A percentile compares a stretch with the other conserved stretches of the same genome.
phyloP scores from a whole-genome alignment of 2,329 filamentous ascomycete species.

The Neofusicoccum sp. region DNA sequence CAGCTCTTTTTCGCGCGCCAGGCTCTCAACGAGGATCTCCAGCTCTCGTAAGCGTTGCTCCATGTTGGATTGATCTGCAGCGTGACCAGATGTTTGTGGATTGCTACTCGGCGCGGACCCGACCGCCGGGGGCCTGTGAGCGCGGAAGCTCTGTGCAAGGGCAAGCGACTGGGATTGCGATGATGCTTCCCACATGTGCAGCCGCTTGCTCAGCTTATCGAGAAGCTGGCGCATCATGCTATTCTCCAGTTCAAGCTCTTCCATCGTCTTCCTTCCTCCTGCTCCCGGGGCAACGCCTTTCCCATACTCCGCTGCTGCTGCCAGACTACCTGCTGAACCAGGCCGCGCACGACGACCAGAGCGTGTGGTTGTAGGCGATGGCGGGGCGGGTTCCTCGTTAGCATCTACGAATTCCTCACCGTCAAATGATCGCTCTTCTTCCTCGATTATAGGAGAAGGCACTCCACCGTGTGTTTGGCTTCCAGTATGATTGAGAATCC shows the following conservation, averaged over 20 bases:
- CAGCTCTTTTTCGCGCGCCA: constrained; percentile 60
- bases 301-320: constrained; percentile 22
- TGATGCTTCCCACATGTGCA: constrained; percentile 92
- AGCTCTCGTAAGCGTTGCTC: constrained; percentile 45
- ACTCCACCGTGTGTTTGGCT: constrained; percentile 32
- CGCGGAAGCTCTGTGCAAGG: constrained; percentile 73
- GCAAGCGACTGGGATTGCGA: constrained; percentile 85
- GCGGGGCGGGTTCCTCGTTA: constrained; percentile 58
- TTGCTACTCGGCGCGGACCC: constrained; percentile 20
- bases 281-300: constrained; percentile 22
- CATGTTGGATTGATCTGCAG: constrained; percentile 11
- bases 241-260: constrained; percentile 89
- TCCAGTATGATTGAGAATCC: constrained; percentile 60
- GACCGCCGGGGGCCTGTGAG: constrained; percentile 27
- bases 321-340: constrained; percentile 21
- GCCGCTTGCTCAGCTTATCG: constrained; percentile 78
- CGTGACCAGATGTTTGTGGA: constrained; percentile 5
- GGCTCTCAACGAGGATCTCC: constrained; percentile 62
- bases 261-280: constrained; percentile 65
- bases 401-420: constrained; percentile 87
- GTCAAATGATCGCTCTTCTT: constrained; percentile 45
- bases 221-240: constrained; percentile 78
- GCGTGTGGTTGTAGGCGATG: constrained; percentile 44
- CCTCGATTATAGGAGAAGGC: constrained; percentile 40
- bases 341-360: constrained; percentile 33